phyloP scores from a whole-genome alignment of 1,284 basidiomycete genomes.

The Coniophora puteana region DNA sequence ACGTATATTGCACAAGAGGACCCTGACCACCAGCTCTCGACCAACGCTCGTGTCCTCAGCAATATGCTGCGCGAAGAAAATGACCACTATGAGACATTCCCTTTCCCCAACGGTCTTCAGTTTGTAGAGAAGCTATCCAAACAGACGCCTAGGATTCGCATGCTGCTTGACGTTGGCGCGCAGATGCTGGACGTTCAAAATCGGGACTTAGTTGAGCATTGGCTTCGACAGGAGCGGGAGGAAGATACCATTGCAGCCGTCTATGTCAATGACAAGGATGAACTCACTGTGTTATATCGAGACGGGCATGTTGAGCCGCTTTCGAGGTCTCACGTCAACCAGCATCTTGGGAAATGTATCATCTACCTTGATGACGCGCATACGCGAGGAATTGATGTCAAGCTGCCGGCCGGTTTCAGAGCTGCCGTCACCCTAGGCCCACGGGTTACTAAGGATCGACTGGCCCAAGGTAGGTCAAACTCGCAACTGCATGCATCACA shows the following conservation, averaged over 20 bases:
- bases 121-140: slow-evolving; percentile 32
- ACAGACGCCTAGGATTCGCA: slow-evolving; percentile 31
- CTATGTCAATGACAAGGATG: slow-evolving; percentile 27
- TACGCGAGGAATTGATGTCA: slow-evolving; percentile 33
- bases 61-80: slow-evolving; percentile 45
- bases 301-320: slow-evolving; percentile 31
- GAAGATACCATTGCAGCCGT: slow-evolving; percentile 27
- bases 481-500: too few species aligned
- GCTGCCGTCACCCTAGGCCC: slow-evolving; percentile 39
- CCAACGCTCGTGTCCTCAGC: slow-evolving; percentile 46
- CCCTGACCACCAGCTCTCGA: slow-evolving; percentile 36
- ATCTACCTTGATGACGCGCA: slow-evolving; percentile 35
- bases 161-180: slow-evolving; percentile 47
- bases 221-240: slow-evolving; percentile 34
- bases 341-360: slow-evolving; percentile 26
- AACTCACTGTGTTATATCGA: slow-evolving; percentile 23
- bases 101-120: slow-evolving; percentile 16
- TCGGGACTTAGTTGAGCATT: slow-evolving; percentile 30
- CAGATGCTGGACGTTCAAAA: slow-evolving; percentile 46
- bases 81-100: slow-evolving; percentile 30
- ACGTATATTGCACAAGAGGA: slow-evolving; percentile 42
- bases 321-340: slow-evolving; percentile 29
- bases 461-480: slow-evolving; percentile 32
- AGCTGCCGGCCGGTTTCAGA: slow-evolving; percentile 23
- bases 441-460: slow-evolving; percentile 34